Evolutionary conservation across 768 basidiomycete genomes (phyloP).

Genomic region (Arthromyces matolae): DNA sequence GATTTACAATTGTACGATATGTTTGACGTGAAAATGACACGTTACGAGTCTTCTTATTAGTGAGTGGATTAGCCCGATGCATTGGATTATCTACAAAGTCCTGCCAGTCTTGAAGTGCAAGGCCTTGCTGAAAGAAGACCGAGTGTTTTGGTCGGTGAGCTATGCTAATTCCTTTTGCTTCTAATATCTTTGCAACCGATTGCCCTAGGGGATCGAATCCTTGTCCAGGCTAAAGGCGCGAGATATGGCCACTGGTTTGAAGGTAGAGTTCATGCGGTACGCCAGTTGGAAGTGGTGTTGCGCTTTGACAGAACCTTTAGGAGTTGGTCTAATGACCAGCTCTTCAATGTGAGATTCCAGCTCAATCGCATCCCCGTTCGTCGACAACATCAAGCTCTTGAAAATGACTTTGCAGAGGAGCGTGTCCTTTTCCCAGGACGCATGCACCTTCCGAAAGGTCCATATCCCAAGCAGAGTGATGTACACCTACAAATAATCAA

Average conservation of each 20-base stretch:
- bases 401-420: slow-evolving; percentile 38
- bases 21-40: too few species aligned
- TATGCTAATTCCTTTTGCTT: too few species aligned
- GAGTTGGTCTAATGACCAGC: slow-evolving; percentile 28
- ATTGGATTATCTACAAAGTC: too few species aligned
- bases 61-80: too few species aligned
- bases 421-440: slow-evolving; percentile 48
- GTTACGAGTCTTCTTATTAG: too few species aligned
- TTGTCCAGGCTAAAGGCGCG: slow-evolving; percentile 41
- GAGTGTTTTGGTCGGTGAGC: too few species aligned
- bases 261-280: slow-evolving; percentile 54
- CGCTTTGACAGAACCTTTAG: slow-evolving; percentile 45
- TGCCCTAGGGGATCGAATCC: too few species aligned
- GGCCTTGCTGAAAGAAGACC: too few species aligned
- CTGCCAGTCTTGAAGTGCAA: too few species aligned
- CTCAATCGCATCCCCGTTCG: slow-evolving; percentile 53
- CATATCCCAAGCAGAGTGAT: slow-evolving; percentile 11
- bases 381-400: slow-evolving; percentile 58
- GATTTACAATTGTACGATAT: too few species aligned
- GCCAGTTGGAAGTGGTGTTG: slow-evolving; percentile 46
- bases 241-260: slow-evolving; percentile 48
- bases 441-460: slow-evolving; percentile 22
- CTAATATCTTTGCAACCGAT: too few species aligned
- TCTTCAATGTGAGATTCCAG: slow-evolving; percentile 52
- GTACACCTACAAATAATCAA: slow-evolving; percentile 33